Percentiles rank a stretch among this genome's conserved stretches.
These are phyloP conservation scores for Leccinum subspadiceum DNA, from an alignment of 1,284 basidiomycete species.

Conservation along the genomic window DNA sequence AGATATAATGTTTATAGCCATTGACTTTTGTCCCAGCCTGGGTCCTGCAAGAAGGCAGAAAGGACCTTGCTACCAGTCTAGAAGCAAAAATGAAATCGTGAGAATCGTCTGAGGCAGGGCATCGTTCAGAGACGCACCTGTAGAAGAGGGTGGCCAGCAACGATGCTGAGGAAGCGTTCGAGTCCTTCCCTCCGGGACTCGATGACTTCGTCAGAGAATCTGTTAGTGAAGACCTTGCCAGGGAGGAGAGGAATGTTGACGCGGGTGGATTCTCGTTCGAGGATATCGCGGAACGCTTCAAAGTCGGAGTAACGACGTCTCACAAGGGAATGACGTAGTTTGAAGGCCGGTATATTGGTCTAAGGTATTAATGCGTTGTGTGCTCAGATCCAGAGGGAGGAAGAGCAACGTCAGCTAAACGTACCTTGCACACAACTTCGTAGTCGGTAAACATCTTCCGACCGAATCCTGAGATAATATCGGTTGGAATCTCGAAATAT, in stretches of 20 bases:
- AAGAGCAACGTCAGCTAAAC: not conserved
- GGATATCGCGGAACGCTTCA: slow-evolving; percentile 97
- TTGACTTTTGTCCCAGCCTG: slow-evolving; percentile 77
- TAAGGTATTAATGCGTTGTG: slow-evolving; percentile 36
- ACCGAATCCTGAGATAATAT: slow-evolving; percentile 69
- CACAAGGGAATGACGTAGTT: slow-evolving; percentile 91
- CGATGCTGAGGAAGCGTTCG: slow-evolving; percentile 93
- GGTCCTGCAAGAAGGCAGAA: slow-evolving; percentile 94
- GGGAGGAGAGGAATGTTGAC: slow-evolving; percentile 98
- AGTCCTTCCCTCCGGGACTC: slow-evolving; percentile 90
- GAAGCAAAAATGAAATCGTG: slow-evolving; percentile 2
- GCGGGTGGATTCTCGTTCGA: slow-evolving; percentile 94
- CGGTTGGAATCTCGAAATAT: not conserved
- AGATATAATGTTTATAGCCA: slow-evolving; percentile 55
- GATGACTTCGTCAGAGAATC: slow-evolving; percentile 98
- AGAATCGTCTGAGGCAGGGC: slow-evolving; percentile 3
- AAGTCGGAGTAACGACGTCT: slow-evolving; percentile 97
- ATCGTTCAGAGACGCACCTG: slow-evolving; percentile 56
- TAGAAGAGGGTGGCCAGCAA: slow-evolving; percentile 94
- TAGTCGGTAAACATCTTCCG: slow-evolving; percentile 99
- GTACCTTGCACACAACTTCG: slow-evolving; percentile 94
- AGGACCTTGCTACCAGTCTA: slow-evolving; percentile 97
- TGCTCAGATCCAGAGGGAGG: not conserved
- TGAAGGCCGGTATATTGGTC: slow-evolving; percentile 99
- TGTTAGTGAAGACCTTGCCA: slow-evolving; percentile 94